Evolutionary conservation across 2,329 filamentous ascomycete species (phyloP), one percentile per base, ranked within the genome.

Genomic region (Aulographum hederae): DNA sequence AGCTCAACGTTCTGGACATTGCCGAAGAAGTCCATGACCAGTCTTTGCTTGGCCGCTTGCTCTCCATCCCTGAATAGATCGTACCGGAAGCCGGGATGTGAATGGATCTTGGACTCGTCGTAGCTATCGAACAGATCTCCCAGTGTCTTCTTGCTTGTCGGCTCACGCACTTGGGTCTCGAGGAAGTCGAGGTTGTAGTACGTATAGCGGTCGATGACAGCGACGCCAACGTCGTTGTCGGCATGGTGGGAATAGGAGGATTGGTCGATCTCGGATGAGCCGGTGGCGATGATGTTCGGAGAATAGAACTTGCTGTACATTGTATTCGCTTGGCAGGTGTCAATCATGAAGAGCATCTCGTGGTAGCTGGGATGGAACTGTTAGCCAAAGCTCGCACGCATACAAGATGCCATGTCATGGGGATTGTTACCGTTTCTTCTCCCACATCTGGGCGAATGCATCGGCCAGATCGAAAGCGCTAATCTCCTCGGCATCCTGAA

Each of bases 271-370:
- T 89, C 84, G 3, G 80, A 91, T 19, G 81, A 92, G n/a, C 89
- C 89, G 0, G 91, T 98, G 0, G 89, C 89, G 46, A 98, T 84
- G 46, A 98, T 94, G 48, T 95, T 95, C 30, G 86, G 86, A 4
- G 84, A 92, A 62, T 98, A 98, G 48, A 98, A 81, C 45, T 93
- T 86, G 50, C 76, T 86, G 60, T 93, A 98, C 84, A 98, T 94
- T 19, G 89, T 98, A 54, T 98, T 98, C 34, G 89, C 89, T 59
- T 98, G 89, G 60, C 89, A 98, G 0, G 89, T 98, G 54, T 98
- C 89, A 56, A 98, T 98, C 89, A 98, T 98, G 63, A 98, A 98
- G 35, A 98, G 70, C 43, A 98, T 74, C 56, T 98, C 89, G 52
- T 95, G 81, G 56, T 95, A 98, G 50, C 76, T 78, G 40, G 15